These are phyloP conservation scores for Royoungia palumana DNA, from an alignment of 768 basidiomycete genomes.

Conservation along the genomic window DNA sequence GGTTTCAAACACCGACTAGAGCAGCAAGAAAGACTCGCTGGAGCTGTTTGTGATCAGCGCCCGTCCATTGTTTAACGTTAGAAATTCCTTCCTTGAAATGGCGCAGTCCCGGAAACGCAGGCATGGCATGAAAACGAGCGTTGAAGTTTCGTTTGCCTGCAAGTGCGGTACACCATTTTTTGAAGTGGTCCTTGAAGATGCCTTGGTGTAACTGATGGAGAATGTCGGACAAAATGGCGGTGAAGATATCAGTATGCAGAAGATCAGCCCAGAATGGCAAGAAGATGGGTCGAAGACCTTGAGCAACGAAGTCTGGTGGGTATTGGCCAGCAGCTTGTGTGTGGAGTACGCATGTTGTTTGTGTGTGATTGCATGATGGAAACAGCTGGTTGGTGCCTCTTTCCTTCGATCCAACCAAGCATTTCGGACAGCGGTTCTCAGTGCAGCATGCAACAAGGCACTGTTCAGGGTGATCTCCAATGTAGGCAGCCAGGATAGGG, in stretches of 20 bases:
- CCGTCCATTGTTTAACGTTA: neutral
- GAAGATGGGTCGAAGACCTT: neutral
- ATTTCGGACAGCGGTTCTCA: constrained; percentile 1
- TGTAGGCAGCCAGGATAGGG: neutral
- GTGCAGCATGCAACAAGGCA: neutral
- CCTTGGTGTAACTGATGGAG: constrained; percentile 5
- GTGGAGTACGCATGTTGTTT: neutral
- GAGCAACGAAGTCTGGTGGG: neutral
- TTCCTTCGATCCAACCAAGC: neutral
- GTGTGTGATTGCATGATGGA: neutral
- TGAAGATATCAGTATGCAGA: neutral
- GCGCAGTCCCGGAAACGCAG: neutral
- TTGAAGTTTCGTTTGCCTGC: neutral
- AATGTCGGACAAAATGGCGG: neutral
- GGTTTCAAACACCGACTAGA: too few relatives aligned
- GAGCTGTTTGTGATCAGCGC: constrained; percentile 1
- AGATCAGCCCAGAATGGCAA: constrained; percentile 3
- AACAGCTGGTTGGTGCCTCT: neutral
- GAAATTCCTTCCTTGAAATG: neutral
- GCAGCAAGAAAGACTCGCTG: too few relatives aligned
- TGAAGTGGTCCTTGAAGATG: constrained; percentile 1
- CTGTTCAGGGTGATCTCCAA: constrained; percentile 1
- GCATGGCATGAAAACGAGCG: neutral
- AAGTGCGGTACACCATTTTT: neutral
- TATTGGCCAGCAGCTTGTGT: neutral